These are phyloP conservation scores for Jimgerdemannia lactiflua DNA, from an alignment of 192 early-diverging fungal species.

Conservation along the genomic window DNA sequence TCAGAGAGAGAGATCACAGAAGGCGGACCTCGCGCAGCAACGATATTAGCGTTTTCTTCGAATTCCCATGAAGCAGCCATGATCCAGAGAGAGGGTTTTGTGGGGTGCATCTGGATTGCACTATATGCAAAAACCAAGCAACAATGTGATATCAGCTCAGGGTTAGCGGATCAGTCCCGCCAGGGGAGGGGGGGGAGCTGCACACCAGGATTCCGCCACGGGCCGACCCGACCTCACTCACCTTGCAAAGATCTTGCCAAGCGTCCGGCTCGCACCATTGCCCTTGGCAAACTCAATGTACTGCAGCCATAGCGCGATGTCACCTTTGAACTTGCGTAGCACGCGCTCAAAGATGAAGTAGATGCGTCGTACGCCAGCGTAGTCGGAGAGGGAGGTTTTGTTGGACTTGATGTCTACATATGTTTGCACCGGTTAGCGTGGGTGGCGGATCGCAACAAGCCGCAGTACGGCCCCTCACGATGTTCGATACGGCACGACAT, in stretches of 20 bases:
- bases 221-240: conserved; percentile 17
- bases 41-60: conserved; percentile 78
- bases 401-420: not conserved
- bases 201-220: not conserved
- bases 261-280: conserved; percentile 46
- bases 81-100: conserved; percentile 83
- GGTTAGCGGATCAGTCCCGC: not conserved
- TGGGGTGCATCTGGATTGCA: conserved; percentile 86
- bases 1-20: not conserved
- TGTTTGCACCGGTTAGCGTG: no score
- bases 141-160: not conserved
- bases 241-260: conserved; percentile 75
- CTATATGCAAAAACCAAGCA: conserved; percentile 18
- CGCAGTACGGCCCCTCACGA: no score
- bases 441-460: no score
- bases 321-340: conserved; percentile 74
- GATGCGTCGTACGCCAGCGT: conserved; percentile 71
- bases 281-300: conserved; percentile 83
- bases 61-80: conserved; percentile 89
- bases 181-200: not conserved
- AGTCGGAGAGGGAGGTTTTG: conserved; percentile 66
- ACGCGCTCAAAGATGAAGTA: conserved; percentile 78
- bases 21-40: conserved; percentile 61
- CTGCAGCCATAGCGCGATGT: conserved; percentile 84
- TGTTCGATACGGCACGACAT: no score